Percentiles rank a stretch among this genome's conserved stretches.
Conservation (phyloP, 352 stramenopile species). For the Plasmopara muralis region DNA sequence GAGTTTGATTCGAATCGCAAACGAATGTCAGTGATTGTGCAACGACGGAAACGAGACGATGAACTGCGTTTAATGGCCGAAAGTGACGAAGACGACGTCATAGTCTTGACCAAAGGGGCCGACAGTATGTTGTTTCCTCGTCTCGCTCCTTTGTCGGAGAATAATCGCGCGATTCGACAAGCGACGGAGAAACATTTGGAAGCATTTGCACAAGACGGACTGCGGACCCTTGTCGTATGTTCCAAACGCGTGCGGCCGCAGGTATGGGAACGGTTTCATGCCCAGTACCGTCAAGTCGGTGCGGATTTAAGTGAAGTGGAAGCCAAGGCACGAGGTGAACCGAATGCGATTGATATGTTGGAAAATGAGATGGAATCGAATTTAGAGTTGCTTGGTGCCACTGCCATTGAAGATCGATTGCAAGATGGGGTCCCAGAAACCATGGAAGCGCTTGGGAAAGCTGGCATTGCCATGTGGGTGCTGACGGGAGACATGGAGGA, state of each 20-base stretch:
- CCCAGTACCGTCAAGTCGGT: slow-evolving; percentile 52
- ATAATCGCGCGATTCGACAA: slow-evolving; percentile 36
- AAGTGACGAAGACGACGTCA: slow-evolving; percentile 62
- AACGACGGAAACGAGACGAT: slow-evolving; percentile 58
- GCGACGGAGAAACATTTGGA: slow-evolving; percentile 66
- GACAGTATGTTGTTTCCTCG: slow-evolving; percentile 85
- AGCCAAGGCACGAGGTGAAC: slow-evolving; percentile 48
- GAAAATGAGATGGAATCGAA: slow-evolving; percentile 75
- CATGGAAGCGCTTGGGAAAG: slow-evolving; percentile 66
- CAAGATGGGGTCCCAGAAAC: slow-evolving; percentile 78
- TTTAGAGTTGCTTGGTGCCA: slow-evolving; percentile 73
- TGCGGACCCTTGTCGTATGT: slow-evolving; percentile 85
- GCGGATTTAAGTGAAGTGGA: slow-evolving; percentile 67
- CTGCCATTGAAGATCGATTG: slow-evolving; percentile 82
- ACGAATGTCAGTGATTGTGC: slow-evolving; percentile 82
- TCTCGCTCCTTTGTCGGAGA: slow-evolving; percentile 27
- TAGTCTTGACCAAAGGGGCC: slow-evolving; percentile 74
- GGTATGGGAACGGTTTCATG: slow-evolving; percentile 65
- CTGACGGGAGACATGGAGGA: slow-evolving; percentile 87
- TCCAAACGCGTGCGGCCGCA: slow-evolving; percentile 46
- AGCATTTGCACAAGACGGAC: slow-evolving; percentile 76
- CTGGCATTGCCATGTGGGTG: slow-evolving; percentile 84
- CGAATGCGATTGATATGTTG: slow-evolving; percentile 57
- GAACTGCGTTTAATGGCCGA: slow-evolving; percentile 65
- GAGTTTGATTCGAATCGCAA: slow-evolving; percentile 90